phyloP scores from a whole-genome alignment of 768 basidiomycete species.

The Boletus fagicola region DNA sequence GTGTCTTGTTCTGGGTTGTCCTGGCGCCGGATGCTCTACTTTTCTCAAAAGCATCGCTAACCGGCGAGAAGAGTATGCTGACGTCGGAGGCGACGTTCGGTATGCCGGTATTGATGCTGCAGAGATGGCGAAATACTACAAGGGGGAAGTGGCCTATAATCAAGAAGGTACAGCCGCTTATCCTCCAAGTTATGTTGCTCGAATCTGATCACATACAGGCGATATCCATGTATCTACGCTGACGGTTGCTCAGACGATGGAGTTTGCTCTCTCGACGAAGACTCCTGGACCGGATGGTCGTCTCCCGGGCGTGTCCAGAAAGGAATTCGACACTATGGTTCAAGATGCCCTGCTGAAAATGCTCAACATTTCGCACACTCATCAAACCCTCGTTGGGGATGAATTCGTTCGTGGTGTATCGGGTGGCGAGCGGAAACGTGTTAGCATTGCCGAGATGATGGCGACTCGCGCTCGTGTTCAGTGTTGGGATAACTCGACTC shows the following conservation, averaged over 20 bases:
- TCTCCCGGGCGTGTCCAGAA: constrained; percentile 61
- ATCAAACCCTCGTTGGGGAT: constrained; percentile 77
- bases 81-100: constrained; percentile 66
- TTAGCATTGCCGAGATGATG: constrained; percentile 88
- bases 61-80: constrained; percentile 60
- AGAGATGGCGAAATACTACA: constrained; percentile 76
- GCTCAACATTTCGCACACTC: constrained; percentile 83
- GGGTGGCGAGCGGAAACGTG: constrained; percentile 77
- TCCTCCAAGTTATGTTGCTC: neutral
- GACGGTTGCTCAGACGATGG: constrained; percentile 74
- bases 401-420: constrained; percentile 82
- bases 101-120: constrained; percentile 78
- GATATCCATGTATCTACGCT: constrained; percentile 83
- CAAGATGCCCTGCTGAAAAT: constrained; percentile 65
- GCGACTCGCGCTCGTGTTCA: constrained; percentile 76
- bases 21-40: constrained; percentile 81
- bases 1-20: constrained; percentile 82
- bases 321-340: constrained; percentile 55
- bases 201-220: constrained; percentile 40
- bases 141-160: constrained; percentile 78
- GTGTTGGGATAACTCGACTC: constrained; percentile 81
- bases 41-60: constrained; percentile 86
- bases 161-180: constrained; percentile 52
- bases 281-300: constrained; percentile 73
- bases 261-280: constrained; percentile 69